Percentiles rank a stretch among this genome's conserved stretches.
Evolutionary conservation across 345 rosid genomes (phyloP).

Genomic region (Gynandropsis gynandra): DNA sequence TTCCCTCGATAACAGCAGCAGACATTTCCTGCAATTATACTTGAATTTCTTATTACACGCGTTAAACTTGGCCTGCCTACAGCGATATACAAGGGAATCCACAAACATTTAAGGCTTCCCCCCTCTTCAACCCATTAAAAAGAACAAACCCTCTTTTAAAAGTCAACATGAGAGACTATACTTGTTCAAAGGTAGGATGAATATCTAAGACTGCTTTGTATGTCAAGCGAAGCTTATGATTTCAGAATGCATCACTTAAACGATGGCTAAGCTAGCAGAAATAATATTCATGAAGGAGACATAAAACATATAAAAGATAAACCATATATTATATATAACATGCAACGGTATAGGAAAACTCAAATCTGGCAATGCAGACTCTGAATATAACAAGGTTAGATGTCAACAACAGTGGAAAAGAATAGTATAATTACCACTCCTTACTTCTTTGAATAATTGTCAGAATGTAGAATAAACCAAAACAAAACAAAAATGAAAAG

Average conservation of each 20-base stretch:
- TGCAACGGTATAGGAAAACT: not conserved
- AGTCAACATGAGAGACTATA: not conserved
- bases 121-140: not conserved
- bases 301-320: not conserved
- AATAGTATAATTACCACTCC: conserved; percentile 10
- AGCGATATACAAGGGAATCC: not conserved
- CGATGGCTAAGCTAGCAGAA: not conserved
- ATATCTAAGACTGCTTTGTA: not conserved
- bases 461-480: conserved; percentile 24
- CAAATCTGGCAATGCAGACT: not conserved
- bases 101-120: not conserved
- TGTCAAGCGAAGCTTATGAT: not conserved
- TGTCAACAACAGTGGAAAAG: not conserved
- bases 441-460: conserved; percentile 31
- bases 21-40: conserved; percentile 48
- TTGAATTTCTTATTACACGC: conserved; percentile 5
- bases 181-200: not conserved
- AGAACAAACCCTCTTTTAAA: not conserved
- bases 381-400: not conserved
- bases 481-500: conserved; percentile 10
- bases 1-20: conserved; percentile 48
- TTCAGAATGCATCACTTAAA: not conserved
- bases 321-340: too few species aligned
- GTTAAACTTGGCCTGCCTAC: conserved; percentile 2
- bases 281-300: not conserved